phyloP scores from a whole-genome alignment of 106 monocot species.

The Acorus gramineus region DNA sequence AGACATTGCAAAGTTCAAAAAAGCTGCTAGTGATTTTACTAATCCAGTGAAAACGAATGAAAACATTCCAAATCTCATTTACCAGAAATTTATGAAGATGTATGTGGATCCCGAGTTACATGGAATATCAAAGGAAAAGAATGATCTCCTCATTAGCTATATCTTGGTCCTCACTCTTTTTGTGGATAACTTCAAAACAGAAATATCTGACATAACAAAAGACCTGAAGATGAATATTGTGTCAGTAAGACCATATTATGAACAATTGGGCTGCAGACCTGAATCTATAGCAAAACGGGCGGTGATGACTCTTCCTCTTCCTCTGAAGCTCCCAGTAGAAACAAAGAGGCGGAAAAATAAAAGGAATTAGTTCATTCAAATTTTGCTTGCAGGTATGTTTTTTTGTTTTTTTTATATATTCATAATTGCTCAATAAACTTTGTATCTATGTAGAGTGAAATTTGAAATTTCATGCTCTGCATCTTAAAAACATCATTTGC shows the following conservation, averaged over 20 bases:
- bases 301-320: conserved; percentile 48
- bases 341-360: conserved; percentile 1
- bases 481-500: too few relatives aligned
- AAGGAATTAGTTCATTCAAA: too few relatives aligned
- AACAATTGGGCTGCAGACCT: conserved; percentile 49
- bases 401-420: too few relatives aligned
- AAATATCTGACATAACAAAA: conserved; percentile 47
- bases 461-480: too few relatives aligned
- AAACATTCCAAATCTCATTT: conserved; percentile 38
- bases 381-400: too few relatives aligned
- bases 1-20: conserved; percentile 4
- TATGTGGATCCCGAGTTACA: conserved; percentile 49
- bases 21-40: too few relatives aligned
- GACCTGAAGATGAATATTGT: conserved; percentile 46
- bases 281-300: not conserved
- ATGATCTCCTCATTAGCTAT: conserved; percentile 68
- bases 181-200: conserved; percentile 48
- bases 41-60: not conserved
- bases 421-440: too few relatives aligned
- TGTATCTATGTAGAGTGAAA: too few relatives aligned
- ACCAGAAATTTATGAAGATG: conserved; percentile 30
- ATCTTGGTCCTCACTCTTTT: conserved; percentile 80
- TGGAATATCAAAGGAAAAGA: conserved; percentile 33
- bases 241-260: conserved; percentile 37
- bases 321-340: conserved; percentile 31